Percentiles rank a stretch among this genome's conserved stretches.
Conservation (phyloP, 768 basidiomycete genomes). For the Phaeotremella skinneri region DNA sequence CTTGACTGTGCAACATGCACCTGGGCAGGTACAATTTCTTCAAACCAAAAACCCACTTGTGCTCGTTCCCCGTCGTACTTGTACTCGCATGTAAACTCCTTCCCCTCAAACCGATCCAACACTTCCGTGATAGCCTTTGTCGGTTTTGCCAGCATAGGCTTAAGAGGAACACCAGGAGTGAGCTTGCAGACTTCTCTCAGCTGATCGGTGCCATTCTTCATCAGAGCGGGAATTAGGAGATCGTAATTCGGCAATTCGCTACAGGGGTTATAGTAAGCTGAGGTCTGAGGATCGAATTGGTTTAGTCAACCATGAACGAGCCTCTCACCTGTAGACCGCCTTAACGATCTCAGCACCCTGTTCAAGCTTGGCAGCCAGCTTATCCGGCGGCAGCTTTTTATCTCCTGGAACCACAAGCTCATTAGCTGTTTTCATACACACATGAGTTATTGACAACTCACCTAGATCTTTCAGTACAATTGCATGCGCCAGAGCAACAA, state of each 20-base stretch:
- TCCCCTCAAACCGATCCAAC: conserved; percentile 91
- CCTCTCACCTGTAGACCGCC: conserved; percentile 78
- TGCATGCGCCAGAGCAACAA: conserved; percentile 91
- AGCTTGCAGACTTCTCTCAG: conserved; percentile 77
- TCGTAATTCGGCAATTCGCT: conserved; percentile 95
- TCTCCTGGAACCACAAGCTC: too few species aligned
- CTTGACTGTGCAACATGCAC: not conserved
- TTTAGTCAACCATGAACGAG: not conserved
- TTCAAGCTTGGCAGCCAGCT: conserved; percentile 69
- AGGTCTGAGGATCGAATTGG: not conserved
- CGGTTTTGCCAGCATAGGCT: conserved; percentile 98
- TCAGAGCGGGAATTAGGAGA: conserved; percentile 81
- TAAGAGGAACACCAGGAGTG: conserved; percentile 91
- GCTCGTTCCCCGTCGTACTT: conserved; percentile 99
- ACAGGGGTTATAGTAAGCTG: not conserved
- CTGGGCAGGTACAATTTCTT: not conserved
- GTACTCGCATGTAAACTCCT: conserved; percentile 96
- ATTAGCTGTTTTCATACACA: too few species aligned
- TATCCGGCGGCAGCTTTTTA: conserved; percentile 73
- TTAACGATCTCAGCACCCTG: conserved; percentile 76
- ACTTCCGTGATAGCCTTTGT: conserved; percentile 99
- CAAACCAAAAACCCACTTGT: conserved; percentile 58
- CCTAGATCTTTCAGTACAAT: conserved; percentile 75
- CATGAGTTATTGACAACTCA: too few species aligned
- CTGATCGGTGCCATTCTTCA: conserved; percentile 70